phyloP scores from a whole-genome alignment of 768 basidiomycete species.

The Russula sp. region DNA sequence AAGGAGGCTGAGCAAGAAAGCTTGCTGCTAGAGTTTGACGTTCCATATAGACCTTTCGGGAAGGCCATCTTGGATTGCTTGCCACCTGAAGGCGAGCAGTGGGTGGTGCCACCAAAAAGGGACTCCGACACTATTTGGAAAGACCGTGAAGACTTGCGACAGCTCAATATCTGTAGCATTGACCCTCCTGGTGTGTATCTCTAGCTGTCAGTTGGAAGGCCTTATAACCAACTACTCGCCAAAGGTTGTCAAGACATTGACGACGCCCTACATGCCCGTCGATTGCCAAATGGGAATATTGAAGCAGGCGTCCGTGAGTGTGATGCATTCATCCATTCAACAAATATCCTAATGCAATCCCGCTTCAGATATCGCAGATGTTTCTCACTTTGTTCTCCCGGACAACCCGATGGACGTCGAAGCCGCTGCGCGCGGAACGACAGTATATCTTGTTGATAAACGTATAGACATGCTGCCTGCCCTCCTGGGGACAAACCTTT shows the following conservation, averaged over 20 bases:
- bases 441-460: slow-evolving; percentile 97
- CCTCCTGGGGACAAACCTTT: slow-evolving; percentile 92
- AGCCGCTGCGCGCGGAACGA: slow-evolving; percentile 93
- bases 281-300: slow-evolving; percentile 86
- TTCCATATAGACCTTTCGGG: slow-evolving; percentile 96
- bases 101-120: slow-evolving; percentile 86
- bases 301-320: slow-evolving; percentile 97
- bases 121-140: slow-evolving; percentile 58
- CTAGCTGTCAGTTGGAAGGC: not conserved
- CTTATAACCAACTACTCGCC: slow-evolving; percentile 21
- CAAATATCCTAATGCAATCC: slow-evolving; percentile 1
- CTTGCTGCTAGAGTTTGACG: slow-evolving; percentile 88
- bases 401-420: slow-evolving; percentile 97
- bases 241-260: slow-evolving; percentile 97
- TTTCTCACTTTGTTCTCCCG: slow-evolving; percentile 90
- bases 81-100: slow-evolving; percentile 82
- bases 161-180: slow-evolving; percentile 89
- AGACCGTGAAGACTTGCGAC: slow-evolving; percentile 82
- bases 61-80: slow-evolving; percentile 90
- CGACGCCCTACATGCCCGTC: slow-evolving; percentile 90
- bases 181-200: slow-evolving; percentile 78
- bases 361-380: slow-evolving; percentile 89
- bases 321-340: not conserved
- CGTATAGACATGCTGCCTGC: slow-evolving; percentile 97
- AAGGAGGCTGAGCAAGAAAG: slow-evolving; percentile 97